Evolutionary conservation across 23 red algal genomes (phyloP).

Genomic region (Agarophyton chilense): DNA sequence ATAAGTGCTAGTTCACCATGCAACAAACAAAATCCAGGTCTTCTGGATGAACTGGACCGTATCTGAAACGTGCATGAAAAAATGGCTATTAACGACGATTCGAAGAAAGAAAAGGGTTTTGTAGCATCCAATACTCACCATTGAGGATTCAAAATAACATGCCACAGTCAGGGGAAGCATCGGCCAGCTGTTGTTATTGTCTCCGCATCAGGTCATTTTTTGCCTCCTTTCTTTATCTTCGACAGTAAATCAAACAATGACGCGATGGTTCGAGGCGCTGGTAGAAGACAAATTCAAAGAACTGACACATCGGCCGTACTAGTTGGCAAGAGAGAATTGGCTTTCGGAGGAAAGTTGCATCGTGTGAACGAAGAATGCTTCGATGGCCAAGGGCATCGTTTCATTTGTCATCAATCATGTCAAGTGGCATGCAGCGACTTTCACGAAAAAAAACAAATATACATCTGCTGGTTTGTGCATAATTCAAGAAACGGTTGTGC

Average conservation of each 20-base stretch:
- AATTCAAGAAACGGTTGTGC: too few relatives aligned
- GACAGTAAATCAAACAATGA: background rate
- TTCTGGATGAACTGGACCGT: background rate
- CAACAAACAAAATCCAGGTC: background rate
- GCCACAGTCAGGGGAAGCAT: background rate
- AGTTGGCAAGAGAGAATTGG: background rate
- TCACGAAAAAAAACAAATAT: background rate
- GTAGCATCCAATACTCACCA: background rate
- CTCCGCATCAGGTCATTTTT: background rate
- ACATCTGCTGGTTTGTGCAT: too few relatives aligned
- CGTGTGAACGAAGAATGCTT: background rate
- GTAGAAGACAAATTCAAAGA: background rate
- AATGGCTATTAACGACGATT: background rate
- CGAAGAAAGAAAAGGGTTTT: background rate
- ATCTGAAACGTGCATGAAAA: conserved; percentile 41
- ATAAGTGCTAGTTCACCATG: background rate
- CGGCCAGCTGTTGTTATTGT: background rate
- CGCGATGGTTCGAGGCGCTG: background rate
- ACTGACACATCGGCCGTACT: background rate
- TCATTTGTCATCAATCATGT: background rate
- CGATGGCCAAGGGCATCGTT: background rate
- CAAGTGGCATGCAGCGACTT: background rate
- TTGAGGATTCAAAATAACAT: background rate
- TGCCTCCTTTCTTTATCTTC: conserved; percentile 33
- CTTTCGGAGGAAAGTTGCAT: background rate